phyloP scores from a whole-genome alignment of 768 basidiomycete genomes.

The Tulasnella sp. region DNA sequence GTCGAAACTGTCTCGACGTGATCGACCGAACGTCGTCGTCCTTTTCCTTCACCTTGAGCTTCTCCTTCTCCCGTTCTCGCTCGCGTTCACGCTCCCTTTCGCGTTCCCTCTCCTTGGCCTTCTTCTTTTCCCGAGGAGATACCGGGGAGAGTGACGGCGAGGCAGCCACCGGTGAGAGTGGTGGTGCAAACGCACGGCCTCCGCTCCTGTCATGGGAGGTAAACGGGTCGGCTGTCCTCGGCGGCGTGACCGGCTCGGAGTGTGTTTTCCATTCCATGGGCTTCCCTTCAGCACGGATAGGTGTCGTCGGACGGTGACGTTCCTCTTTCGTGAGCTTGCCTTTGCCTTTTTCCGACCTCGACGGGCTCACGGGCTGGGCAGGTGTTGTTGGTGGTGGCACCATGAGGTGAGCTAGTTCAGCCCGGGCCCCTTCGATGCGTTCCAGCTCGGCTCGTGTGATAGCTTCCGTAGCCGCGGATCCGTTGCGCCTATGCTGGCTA shows the following conservation, averaged over 20 bases:
- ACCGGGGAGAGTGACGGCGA: neutral
- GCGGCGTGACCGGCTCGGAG: neutral
- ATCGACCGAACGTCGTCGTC: neutral
- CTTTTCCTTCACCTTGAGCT: constrained; percentile 12
- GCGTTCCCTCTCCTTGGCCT: constrained; percentile 13
- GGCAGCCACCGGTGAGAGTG: neutral
- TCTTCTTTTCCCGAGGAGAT: constrained; percentile 10
- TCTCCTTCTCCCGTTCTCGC: constrained; percentile 13
- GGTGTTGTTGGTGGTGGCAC: neutral
- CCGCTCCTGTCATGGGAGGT: neutral
- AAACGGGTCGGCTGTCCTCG: neutral
- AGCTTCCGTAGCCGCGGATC: neutral
- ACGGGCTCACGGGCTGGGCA: neutral
- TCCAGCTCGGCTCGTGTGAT: neutral
- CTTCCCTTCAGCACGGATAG: neutral
- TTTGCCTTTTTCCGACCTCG: neutral
- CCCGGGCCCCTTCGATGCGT: neutral
- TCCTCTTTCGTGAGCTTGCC: neutral
- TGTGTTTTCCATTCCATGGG: neutral
- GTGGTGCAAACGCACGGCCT: neutral
- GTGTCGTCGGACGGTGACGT: neutral
- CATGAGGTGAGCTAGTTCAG: neutral
- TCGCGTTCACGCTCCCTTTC: neutral
- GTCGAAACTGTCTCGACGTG: neutral
- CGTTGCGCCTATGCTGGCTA: neutral